Conservation (phyloP, 768 basidiomycete species). For the Pulveroboletus sp. region DNA sequence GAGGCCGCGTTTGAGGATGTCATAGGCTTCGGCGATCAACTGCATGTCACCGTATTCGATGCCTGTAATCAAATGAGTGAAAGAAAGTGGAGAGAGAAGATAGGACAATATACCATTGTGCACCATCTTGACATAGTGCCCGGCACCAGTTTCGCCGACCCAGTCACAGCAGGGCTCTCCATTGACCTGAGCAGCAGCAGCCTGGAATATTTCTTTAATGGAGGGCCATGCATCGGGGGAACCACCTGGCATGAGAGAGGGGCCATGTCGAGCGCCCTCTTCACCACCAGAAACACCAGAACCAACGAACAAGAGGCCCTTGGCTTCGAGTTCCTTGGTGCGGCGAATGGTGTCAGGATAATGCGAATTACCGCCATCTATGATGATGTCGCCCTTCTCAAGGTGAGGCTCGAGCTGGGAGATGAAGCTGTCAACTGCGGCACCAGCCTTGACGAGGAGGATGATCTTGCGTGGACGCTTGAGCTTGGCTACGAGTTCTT, state of each 20-base stretch:
- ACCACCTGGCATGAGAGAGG: slow-evolving; percentile 99
- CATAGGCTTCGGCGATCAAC: slow-evolving; percentile 97
- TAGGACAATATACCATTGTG: slow-evolving; percentile 67
- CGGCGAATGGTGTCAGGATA: slow-evolving; percentile 98
- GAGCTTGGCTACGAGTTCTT: slow-evolving; percentile 89
- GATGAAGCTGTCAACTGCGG: slow-evolving; percentile 96
- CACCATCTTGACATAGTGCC: slow-evolving; percentile 99
- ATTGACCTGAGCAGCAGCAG: slow-evolving; percentile 89
- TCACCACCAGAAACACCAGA: slow-evolving; percentile 99
- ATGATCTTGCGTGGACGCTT: slow-evolving; percentile 96
- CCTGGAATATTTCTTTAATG: slow-evolving; percentile 99
- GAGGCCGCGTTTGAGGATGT: slow-evolving; percentile 96
- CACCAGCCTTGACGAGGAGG: slow-evolving; percentile 96
- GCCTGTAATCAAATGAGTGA: slow-evolving; percentile 46
- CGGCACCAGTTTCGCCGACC: slow-evolving; percentile 94
- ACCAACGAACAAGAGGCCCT: slow-evolving; percentile 95
- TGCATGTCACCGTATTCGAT: slow-evolving; percentile 99
- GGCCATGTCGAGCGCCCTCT: slow-evolving; percentile 95
- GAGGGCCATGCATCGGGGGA: slow-evolving; percentile 89
- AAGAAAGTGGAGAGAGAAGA: background rate
- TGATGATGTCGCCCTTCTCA: slow-evolving; percentile 96
- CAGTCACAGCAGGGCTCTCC: slow-evolving; percentile 99
- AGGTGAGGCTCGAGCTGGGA: slow-evolving; percentile 81
- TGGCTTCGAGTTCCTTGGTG: slow-evolving; percentile 84
- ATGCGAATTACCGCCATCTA: slow-evolving; percentile 99